phyloP scores from a whole-genome alignment of 2,329 filamentous ascomycete genomes.

The Cordyceps cicadae region DNA sequence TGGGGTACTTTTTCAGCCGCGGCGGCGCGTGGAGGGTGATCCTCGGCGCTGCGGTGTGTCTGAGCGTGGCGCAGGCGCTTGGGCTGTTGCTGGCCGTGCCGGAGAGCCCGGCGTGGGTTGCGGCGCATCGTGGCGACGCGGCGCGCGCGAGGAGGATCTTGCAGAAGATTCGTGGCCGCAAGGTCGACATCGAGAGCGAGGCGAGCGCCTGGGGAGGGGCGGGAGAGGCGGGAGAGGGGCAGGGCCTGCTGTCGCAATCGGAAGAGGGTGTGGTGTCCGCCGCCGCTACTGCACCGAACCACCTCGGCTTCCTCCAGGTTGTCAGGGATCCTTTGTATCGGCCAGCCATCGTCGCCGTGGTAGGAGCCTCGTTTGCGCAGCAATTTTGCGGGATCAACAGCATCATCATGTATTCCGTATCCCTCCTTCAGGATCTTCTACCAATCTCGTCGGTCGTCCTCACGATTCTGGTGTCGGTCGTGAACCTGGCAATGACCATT shows the following conservation, averaged over 20 bases:
- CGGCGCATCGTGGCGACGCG: constrained; percentile 51
- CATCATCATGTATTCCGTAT: constrained; percentile 97
- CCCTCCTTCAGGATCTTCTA: constrained; percentile 71
- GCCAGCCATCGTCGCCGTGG: constrained; percentile 70
- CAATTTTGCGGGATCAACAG: constrained; percentile 93
- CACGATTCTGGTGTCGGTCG: constrained; percentile 76
- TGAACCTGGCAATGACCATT: constrained; percentile 79
- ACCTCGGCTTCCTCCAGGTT: constrained; percentile 57
- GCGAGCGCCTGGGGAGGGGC: constrained; percentile 48
- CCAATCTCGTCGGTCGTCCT: constrained; percentile 74
- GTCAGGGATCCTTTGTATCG: constrained; percentile 59
- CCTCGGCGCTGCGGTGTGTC: constrained; percentile 60
- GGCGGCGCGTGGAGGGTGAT: constrained; percentile 77
- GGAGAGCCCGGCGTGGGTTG: constrained; percentile 84
- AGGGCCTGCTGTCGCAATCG: constrained; percentile 51
- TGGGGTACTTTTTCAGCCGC: constrained; percentile 82
- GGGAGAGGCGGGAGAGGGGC: constrained; percentile 49
- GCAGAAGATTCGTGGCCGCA: constrained; percentile 64
- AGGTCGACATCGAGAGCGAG: constrained; percentile 65
- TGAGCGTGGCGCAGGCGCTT: constrained; percentile 59
- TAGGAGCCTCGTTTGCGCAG: constrained; percentile 87
- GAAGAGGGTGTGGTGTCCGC: constrained; percentile 15
- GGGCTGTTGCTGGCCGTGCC: constrained; percentile 72
- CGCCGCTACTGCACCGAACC: constrained; percentile 19
- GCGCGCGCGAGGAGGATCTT: constrained; percentile 58